Evolutionary conservation across 2,329 filamentous ascomycete genomes (phyloP).

Genomic region (Hypoxylon sp.): DNA sequence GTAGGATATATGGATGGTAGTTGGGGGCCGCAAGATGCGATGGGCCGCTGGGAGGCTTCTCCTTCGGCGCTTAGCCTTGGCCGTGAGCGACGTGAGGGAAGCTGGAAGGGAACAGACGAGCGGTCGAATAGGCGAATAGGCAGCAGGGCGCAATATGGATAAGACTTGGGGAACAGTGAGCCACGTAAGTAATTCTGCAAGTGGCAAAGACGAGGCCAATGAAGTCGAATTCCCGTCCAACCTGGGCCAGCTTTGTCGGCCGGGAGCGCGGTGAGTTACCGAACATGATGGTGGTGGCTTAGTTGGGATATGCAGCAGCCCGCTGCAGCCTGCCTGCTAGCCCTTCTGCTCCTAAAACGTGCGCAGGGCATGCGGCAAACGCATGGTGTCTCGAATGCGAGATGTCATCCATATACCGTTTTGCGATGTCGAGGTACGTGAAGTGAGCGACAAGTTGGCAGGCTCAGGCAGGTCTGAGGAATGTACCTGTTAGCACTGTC

Average conservation of each 20-base stretch:
- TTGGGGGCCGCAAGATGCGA: slow-evolving; percentile 22
- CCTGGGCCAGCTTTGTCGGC: slow-evolving; percentile 7
- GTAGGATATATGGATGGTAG: not conserved
- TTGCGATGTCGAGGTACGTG: not conserved
- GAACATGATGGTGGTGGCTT: slow-evolving; percentile 22
- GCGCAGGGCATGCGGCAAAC: not conserved
- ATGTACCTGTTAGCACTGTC: not conserved
- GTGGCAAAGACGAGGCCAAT: not conserved
- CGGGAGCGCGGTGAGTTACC: slow-evolving; percentile 21
- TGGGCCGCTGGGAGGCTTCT: slow-evolving; percentile 10
- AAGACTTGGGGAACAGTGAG: slow-evolving; percentile 5
- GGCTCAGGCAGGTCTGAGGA: not conserved
- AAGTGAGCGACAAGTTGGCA: slow-evolving; percentile 5
- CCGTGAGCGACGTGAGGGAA: not conserved
- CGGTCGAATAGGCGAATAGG: not conserved
- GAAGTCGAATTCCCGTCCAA: not conserved
- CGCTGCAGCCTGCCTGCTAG: not conserved
- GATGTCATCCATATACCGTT: slow-evolving; percentile 4
- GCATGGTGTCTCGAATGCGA: not conserved
- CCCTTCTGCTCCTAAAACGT: not conserved
- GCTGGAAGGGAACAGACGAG: not conserved
- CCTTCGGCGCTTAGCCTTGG: slow-evolving; percentile 20
- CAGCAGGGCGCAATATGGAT: no score
- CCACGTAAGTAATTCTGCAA: slow-evolving; percentile 8
- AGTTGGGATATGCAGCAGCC: slow-evolving; percentile 1